These are phyloP conservation scores for Auriscalpium vulgare DNA, from an alignment of 768 basidiomycete genomes.

Conservation along the genomic window DNA sequence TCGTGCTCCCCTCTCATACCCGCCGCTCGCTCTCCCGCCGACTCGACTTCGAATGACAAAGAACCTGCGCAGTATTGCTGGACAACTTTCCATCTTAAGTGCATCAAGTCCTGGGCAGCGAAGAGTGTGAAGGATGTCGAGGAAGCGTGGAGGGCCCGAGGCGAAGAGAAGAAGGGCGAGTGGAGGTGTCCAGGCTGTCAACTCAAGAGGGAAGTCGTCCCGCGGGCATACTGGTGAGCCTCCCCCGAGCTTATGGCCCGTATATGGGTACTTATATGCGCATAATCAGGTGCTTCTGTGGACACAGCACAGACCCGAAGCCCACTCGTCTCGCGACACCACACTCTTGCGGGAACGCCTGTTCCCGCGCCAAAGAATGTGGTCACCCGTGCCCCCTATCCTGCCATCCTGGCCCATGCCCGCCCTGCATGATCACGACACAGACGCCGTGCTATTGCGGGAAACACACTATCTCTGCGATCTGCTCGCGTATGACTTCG, in stretches of 20 bases:
- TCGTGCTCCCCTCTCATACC: slow-evolving; percentile 69
- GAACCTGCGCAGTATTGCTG: slow-evolving; percentile 63
- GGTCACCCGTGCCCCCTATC: slow-evolving; percentile 74
- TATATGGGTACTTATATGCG: neutral
- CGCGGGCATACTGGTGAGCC: slow-evolving; percentile 59
- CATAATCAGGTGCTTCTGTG: slow-evolving; percentile 72
- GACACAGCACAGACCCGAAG: slow-evolving; percentile 62
- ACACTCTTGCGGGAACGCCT: slow-evolving; percentile 69
- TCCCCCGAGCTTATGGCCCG: neutral
- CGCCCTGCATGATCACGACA: slow-evolving; percentile 80
- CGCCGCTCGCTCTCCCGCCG: slow-evolving; percentile 24
- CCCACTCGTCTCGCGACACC: slow-evolving; percentile 62
- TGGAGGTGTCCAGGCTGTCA: slow-evolving; percentile 97
- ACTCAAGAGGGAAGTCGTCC: slow-evolving; percentile 58
- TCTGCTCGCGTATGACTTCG: slow-evolving; percentile 41
- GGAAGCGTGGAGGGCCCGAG: slow-evolving; percentile 67
- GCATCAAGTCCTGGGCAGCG: slow-evolving; percentile 81
- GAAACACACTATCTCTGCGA: slow-evolving; percentile 46
- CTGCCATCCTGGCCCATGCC: slow-evolving; percentile 96
- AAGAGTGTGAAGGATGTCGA: slow-evolving; percentile 69
- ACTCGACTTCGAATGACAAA: slow-evolving; percentile 8
- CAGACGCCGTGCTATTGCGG: slow-evolving; percentile 75
- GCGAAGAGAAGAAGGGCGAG: slow-evolving; percentile 60
- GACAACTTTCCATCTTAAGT: slow-evolving; percentile 86
- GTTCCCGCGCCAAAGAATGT: slow-evolving; percentile 57